These are phyloP conservation scores for Penicillium sp. DNA, from an alignment of 2,329 filamentous ascomycete species.

Conservation along the genomic window DNA sequence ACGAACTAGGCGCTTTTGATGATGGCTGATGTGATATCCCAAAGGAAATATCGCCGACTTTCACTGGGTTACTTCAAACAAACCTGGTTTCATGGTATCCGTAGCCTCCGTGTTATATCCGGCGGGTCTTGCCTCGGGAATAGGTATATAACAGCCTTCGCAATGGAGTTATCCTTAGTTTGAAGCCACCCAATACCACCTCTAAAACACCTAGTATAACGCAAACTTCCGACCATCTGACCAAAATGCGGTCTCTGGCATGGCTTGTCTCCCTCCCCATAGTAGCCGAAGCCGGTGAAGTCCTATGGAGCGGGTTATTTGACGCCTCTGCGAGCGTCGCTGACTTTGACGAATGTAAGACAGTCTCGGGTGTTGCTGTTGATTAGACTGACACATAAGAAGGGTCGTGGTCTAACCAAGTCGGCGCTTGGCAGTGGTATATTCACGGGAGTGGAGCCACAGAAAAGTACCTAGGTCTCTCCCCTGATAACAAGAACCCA, in stretches of 20 bases:
- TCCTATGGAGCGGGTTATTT: slow-evolving; percentile 31
- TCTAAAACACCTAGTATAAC: background rate
- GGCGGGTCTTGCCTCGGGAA: background rate
- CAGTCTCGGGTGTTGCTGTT: fast-evolving
- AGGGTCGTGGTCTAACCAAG: slow-evolving; percentile 66
- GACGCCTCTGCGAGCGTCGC: slow-evolving; percentile 22
- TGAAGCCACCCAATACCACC: background rate
- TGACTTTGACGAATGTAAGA: slow-evolving; percentile 27
- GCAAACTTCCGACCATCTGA: too few species aligned
- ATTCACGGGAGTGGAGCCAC: slow-evolving; percentile 61
- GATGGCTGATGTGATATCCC: background rate
- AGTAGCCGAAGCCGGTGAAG: slow-evolving; percentile 18
- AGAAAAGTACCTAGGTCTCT: slow-evolving; percentile 60
- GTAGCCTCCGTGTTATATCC: background rate
- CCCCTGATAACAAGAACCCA: slow-evolving; percentile 62
- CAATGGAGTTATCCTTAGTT: background rate
- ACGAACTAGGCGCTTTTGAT: background rate
- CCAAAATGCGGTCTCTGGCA: background rate
- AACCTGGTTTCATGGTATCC: background rate
- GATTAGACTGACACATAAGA: background rate
- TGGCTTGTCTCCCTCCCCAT: slow-evolving; percentile 6
- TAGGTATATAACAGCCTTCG: background rate
- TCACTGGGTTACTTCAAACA: background rate
- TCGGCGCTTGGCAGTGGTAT: slow-evolving; percentile 72
- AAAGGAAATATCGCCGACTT: background rate